phyloP scores from a whole-genome alignment of 192 early-diverging fungal genomes.

The Chytriomyces sp. region DNA sequence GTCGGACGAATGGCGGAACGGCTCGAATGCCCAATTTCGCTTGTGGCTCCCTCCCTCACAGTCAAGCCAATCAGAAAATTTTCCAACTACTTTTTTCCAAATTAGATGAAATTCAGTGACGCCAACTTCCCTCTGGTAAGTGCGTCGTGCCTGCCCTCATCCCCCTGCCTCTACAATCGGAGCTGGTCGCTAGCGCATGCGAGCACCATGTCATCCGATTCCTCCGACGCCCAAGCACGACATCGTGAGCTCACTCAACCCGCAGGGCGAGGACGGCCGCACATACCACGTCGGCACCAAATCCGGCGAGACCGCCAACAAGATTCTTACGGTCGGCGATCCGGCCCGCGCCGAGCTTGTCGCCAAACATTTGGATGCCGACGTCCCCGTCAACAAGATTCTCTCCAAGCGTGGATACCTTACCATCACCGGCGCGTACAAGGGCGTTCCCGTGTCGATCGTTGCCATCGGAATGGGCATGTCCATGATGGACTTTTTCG shows the following conservation, averaged over 20 bases:
- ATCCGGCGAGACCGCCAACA: conserved; percentile 79
- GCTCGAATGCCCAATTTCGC: too few species aligned
- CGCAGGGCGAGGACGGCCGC: conserved; percentile 70
- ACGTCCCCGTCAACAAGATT: conserved; percentile 42
- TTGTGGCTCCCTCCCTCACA: too few species aligned
- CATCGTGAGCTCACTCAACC: too few species aligned
- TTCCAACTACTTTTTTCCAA: too few species aligned
- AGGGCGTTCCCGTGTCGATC: conserved; percentile 73
- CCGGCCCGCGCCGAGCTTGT: conserved; percentile 69
- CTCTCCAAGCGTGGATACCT: conserved; percentile 79
- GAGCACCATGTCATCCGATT: too few species aligned
- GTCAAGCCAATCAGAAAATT: too few species aligned
- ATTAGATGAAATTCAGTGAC: neutral
- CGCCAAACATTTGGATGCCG: conserved; percentile 61
- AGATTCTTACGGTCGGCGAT: conserved; percentile 88
- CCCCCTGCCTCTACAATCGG: neutral
- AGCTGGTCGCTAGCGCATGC: too few species aligned
- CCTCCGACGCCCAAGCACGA: too few species aligned
- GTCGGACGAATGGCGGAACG: too few species aligned
- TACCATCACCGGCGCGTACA: conserved; percentile 84
- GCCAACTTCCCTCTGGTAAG: neutral
- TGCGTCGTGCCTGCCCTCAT: neutral
- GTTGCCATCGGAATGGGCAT: conserved; percentile 86
- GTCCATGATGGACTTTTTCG: conserved; percentile 90
- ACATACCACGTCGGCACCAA: conserved; percentile 85